Percentiles rank a stretch among this genome's conserved stretches.
These are phyloP conservation scores for Erysimum pusillum DNA, from an alignment of 441 rosid species.

Conservation along the genomic window DNA sequence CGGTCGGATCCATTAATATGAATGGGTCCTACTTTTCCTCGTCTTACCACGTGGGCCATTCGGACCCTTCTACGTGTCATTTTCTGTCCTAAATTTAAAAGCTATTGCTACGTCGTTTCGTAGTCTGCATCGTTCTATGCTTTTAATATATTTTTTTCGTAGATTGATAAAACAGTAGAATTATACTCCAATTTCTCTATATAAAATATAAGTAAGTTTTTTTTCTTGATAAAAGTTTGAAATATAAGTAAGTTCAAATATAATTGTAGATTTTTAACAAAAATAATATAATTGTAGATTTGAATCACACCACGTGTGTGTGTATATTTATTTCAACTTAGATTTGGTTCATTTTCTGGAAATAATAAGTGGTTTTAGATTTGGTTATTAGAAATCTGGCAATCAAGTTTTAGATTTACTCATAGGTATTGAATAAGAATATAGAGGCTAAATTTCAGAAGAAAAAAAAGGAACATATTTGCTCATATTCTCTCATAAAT, in stretches of 20 bases:
- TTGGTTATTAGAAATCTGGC: background rate
- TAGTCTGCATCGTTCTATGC: background rate
- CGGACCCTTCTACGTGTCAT: conserved; percentile 21
- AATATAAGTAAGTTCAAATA: background rate
- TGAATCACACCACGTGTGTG: background rate
- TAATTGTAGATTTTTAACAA: background rate
- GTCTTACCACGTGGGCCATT: conserved; percentile 34
- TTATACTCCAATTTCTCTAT: background rate
- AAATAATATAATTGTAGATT: background rate
- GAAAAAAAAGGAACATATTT: too few relatives aligned
- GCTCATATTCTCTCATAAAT: background rate
- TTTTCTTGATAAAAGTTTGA: too few relatives aligned
- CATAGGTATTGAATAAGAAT: background rate
- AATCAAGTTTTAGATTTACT: background rate
- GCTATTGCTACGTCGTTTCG: conserved; percentile 18
- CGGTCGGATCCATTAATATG: conserved; percentile 36
- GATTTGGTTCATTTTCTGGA: background rate
- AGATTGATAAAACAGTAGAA: background rate
- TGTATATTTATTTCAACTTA: conserved; percentile 6
- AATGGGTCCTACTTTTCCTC: conserved; percentile 21
- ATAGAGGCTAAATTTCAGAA: background rate
- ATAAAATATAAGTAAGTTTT: too few relatives aligned
- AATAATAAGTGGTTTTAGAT: background rate
- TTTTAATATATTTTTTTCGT: background rate
- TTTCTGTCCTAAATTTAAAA: conserved; percentile 9